Evolutionary conservation across 371 early-diverging fungal genomes (phyloP), one percentile per base, ranked within the genome.

Genomic region (Sanchytrium tribonematis): DNA sequence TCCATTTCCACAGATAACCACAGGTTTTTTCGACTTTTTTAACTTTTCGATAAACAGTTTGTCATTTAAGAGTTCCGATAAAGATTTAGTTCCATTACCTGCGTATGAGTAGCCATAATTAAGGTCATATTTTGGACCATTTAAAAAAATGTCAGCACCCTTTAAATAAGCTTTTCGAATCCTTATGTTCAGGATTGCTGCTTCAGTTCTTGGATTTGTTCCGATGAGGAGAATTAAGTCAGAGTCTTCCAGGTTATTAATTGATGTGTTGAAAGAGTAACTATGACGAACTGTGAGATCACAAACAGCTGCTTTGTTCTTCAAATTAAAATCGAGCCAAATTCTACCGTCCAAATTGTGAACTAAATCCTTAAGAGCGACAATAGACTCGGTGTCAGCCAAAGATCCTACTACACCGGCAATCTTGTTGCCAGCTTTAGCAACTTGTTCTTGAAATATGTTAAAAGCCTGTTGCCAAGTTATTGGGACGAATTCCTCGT

Each of bases 201-300:
- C 97, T 79, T 96, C 97, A 76, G 90, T 93, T 68, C 94, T 88
- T 68, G 97, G 97, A 81, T 96, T 93, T 65, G 93, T 85, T 67
- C 94, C 97, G 30, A 96, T 77, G 68, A 96, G 77, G 68, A 96
- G 83, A 22, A 94, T 81, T 17, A 83, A 88, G 77, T 96, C 97
- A 17, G 12, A 17, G 29, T 92, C 92, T 67, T 88, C 84, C 75
- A 88, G 89, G 66, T 83, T 83, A 2, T 2, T 2, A 72, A 96
- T 83, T 68, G 88, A 82, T 31, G 86, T 76, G 82, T 91, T 93
- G 72, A 91, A 78, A 29, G 84, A 73, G 76, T 93, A 94, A 81
- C 89, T 89, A 74, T 90, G 80, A 67, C 97, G 87, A 79, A 94
- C 82, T 75, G 92, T 94, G 27, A 69, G 71, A 67, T 77, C 76